phyloP scores from a whole-genome alignment of 2,329 filamentous ascomycete genomes.

The Monosporascus ibericus region DNA sequence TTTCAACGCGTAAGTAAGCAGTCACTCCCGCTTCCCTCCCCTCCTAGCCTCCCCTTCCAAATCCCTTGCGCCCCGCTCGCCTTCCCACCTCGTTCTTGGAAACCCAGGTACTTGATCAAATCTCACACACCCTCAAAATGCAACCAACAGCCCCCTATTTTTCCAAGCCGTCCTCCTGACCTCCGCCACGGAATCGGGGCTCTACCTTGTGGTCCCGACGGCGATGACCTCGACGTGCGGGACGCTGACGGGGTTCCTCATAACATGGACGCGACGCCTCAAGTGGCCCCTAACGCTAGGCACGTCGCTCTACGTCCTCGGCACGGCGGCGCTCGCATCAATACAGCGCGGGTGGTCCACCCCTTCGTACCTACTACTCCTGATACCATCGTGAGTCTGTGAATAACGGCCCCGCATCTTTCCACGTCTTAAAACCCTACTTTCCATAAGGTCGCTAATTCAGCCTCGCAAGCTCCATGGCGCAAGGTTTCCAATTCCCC shows the following conservation, averaged over 20 bases:
- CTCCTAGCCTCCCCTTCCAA: not conserved
- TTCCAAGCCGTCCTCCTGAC: slow-evolving; percentile 71
- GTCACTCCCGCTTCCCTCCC: not conserved
- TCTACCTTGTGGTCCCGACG: slow-evolving; percentile 61
- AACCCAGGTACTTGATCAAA: too few relatives aligned
- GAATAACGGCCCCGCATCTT: too few relatives aligned
- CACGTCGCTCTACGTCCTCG: slow-evolving; percentile 39
- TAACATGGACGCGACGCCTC: slow-evolving; percentile 52
- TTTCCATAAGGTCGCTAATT: too few relatives aligned
- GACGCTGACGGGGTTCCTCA: slow-evolving; percentile 54
- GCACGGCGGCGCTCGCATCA: slow-evolving; percentile 41
- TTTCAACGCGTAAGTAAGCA: slow-evolving; percentile 48
- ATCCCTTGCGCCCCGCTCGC: not conserved
- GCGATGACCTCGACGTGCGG: slow-evolving; percentile 49
- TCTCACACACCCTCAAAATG: not conserved
- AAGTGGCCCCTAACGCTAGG: slow-evolving; percentile 55
- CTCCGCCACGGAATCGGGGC: slow-evolving; percentile 63
- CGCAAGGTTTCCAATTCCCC: slow-evolving; percentile 60
- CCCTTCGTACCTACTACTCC: slow-evolving; percentile 48
- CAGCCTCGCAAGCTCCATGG: slow-evolving; percentile 30
- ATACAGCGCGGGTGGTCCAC: slow-evolving; percentile 47
- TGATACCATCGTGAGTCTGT: slow-evolving; percentile 40
- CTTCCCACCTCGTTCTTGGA: not conserved
- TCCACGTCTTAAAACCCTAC: too few relatives aligned
- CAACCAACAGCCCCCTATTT: slow-evolving; percentile 59